A percentile compares a stretch with the other conserved stretches of the same genome.
phyloP scores from a whole-genome alignment of 2,329 filamentous ascomycete genomes.

The Exserohilum rostratum region DNA sequence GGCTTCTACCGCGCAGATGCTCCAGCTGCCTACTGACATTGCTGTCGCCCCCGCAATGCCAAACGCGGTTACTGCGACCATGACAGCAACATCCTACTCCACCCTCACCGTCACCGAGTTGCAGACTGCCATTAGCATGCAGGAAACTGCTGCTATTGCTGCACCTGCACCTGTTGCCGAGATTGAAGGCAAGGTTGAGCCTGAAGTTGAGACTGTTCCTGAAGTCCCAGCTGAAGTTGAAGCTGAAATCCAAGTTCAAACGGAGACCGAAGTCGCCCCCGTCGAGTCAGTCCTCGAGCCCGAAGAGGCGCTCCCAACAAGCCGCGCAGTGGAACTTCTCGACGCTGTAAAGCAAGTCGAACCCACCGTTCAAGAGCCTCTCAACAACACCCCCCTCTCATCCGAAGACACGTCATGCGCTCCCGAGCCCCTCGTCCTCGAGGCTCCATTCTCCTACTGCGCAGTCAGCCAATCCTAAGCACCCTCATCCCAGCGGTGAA shows the following conservation, averaged over 20 bases:
- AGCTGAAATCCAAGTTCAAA: too few relatives aligned
- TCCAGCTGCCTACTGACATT: conserved; percentile 10
- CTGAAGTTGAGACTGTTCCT: too few relatives aligned
- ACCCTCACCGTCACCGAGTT: conserved; percentile 37
- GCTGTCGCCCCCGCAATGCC: conserved; percentile 12
- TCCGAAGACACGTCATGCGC: conserved; percentile 2
- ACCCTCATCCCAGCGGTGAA: too few relatives aligned
- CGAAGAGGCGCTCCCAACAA: not conserved
- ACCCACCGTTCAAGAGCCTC: not conserved
- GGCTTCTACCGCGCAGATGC: conserved; percentile 8
- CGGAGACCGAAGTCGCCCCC: too few relatives aligned
- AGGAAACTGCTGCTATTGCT: conserved; percentile 6
- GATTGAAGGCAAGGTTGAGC: not conserved
- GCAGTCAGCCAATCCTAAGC: not conserved
- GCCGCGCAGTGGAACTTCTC: conserved; percentile 1
- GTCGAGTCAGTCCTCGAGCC: not conserved
- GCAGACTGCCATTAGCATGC: conserved; percentile 7
- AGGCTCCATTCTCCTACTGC: not conserved
- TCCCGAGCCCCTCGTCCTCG: conserved; percentile 2
- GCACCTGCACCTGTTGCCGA: not conserved
- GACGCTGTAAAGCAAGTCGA: not conserved
- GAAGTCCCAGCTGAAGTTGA: too few relatives aligned
- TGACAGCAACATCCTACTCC: conserved; percentile 32
- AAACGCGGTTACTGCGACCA: conserved; percentile 29
- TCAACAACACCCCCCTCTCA: not conserved